Percentiles rank a stretch among this genome's conserved stretches.
Conservation (phyloP, 352 stramenopile genomes). For the Phytophthora citricola region DNA sequence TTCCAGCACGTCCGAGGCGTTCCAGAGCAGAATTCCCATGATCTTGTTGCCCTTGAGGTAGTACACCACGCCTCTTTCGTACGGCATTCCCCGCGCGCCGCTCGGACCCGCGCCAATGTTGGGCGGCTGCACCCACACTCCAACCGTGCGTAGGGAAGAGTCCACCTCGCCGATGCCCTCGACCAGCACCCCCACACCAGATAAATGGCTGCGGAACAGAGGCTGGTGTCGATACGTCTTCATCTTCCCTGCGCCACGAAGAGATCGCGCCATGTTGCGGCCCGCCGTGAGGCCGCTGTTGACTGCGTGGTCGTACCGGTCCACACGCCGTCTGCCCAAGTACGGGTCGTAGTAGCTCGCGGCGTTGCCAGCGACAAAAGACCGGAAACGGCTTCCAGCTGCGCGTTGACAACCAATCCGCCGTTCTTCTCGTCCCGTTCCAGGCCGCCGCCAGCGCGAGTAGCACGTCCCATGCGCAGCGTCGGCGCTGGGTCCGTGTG, state of each 20-base stretch:
- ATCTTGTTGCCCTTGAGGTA: conserved; percentile 92
- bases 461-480: conserved; percentile 63
- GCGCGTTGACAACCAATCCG: conserved; percentile 91
- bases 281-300: conserved; percentile 91
- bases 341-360: conserved; percentile 92
- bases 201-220: conserved; percentile 84
- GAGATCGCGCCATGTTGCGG: conserved; percentile 85
- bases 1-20: conserved; percentile 87
- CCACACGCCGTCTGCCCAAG: conserved; percentile 86
- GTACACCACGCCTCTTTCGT: conserved; percentile 90
- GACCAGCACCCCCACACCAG: conserved; percentile 75
- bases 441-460: conserved; percentile 56
- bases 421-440: conserved; percentile 90
- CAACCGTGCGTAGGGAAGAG: conserved; percentile 71
- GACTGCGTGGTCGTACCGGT: conserved; percentile 93
- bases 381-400: conserved; percentile 89
- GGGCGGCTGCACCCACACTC: conserved; percentile 82
- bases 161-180: conserved; percentile 91
- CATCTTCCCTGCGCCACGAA: conserved; percentile 57
- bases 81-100: conserved; percentile 33
- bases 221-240: conserved; percentile 91
- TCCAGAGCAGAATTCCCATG: conserved; percentile 92
- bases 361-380: conserved; percentile 89
- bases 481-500: conserved; percentile 84
- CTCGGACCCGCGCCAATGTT: conserved; percentile 12